Conservation (phyloP, 2,329 filamentous ascomycete genomes). For the Sphaceloma murrayae region DNA sequence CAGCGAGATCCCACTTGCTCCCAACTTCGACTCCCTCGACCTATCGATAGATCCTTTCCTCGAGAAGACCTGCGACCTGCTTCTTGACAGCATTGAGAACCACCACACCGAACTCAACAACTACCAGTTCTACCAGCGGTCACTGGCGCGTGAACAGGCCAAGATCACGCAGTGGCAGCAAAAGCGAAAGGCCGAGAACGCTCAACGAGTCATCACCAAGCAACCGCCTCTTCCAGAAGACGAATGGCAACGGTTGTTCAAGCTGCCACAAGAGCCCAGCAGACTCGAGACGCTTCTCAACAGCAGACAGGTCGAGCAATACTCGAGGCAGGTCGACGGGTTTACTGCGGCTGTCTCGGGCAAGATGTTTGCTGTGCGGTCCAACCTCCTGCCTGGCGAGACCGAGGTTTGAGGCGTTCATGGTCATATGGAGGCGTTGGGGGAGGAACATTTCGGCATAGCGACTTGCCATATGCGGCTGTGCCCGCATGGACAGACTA, state of each 20-base stretch:
- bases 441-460: slow-evolving; percentile 10
- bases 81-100: slow-evolving; percentile 92
- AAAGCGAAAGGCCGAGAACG: slow-evolving; percentile 95
- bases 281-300: slow-evolving; percentile 89
- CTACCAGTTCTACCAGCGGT: slow-evolving; percentile 94
- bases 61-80: slow-evolving; percentile 93
- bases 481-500: neutral
- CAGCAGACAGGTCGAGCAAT: slow-evolving; percentile 93
- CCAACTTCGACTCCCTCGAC: slow-evolving; percentile 82
- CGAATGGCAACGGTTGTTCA: slow-evolving; percentile 97
- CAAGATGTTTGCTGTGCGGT: slow-evolving; percentile 96
- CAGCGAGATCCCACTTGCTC: slow-evolving; percentile 60
- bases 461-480: neutral
- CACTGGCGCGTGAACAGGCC: slow-evolving; percentile 82
- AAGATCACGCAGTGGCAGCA: slow-evolving; percentile 96
- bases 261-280: slow-evolving; percentile 90
- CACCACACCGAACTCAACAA: slow-evolving; percentile 99
- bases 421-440: slow-evolving; percentile 3
- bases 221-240: slow-evolving; percentile 85
- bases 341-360: slow-evolving; percentile 85
- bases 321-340: slow-evolving; percentile 91
- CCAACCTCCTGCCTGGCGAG: slow-evolving; percentile 53
- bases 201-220: slow-evolving; percentile 72
- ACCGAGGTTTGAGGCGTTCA: slow-evolving; percentile 2
- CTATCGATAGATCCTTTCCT: slow-evolving; percentile 94